Conservation (phyloP, 306 rosid genomes). For the Clitoria ternatea region DNA sequence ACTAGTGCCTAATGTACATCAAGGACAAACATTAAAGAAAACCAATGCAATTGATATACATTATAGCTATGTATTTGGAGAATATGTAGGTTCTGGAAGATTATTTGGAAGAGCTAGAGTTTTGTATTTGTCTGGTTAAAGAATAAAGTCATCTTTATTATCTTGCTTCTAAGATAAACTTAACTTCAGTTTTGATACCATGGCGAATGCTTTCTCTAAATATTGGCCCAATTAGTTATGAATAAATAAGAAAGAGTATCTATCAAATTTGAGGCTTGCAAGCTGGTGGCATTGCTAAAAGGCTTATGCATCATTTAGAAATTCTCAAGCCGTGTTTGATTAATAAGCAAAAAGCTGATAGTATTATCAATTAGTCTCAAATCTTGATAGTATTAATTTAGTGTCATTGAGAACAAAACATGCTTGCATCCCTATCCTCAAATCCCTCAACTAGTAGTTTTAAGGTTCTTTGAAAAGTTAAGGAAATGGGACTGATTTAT, state of each 20-base stretch:
- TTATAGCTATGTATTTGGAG: slow-evolving; percentile 12
- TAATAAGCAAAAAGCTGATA: background rate
- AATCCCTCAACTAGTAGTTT: slow-evolving; percentile 45
- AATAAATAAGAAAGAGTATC: slow-evolving; percentile 4
- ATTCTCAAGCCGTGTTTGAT: slow-evolving; percentile 6
- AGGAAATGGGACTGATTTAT: too few relatives aligned
- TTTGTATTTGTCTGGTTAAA: slow-evolving; percentile 1
- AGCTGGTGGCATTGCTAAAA: background rate
- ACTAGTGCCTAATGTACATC: slow-evolving; percentile 18
- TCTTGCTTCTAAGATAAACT: slow-evolving; percentile 11
- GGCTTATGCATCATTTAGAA: slow-evolving; percentile 8
- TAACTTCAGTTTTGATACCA: slow-evolving; percentile 15
- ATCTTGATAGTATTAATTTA: background rate
- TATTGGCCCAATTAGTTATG: background rate
- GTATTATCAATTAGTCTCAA: background rate
- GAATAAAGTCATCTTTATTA: slow-evolving; percentile 8
- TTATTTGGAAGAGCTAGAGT: slow-evolving; percentile 13
- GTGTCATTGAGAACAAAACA: slow-evolving; percentile 26
- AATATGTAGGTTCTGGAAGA: background rate
- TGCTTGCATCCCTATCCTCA: slow-evolving; percentile 45
- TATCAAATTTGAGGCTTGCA: background rate
- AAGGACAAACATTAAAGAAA: slow-evolving; percentile 26
- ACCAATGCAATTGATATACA: slow-evolving; percentile 1
- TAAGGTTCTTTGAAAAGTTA: slow-evolving; percentile 44
- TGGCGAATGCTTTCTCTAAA: background rate